phyloP scores from a whole-genome alignment of 305 asterid species.

The Fraxinus albicans region DNA sequence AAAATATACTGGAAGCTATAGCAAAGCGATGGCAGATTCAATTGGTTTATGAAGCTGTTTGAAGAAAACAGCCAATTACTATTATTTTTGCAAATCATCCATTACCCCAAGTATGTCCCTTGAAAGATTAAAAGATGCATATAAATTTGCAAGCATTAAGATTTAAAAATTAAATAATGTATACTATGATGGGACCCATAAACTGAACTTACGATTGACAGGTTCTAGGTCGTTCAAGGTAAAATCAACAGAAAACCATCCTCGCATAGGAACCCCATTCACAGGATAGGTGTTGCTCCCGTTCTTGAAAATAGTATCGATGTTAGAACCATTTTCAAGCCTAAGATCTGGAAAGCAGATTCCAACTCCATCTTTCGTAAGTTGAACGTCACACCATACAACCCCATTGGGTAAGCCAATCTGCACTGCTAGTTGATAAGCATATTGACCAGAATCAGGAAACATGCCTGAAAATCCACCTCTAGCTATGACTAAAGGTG shows the following conservation, averaged over 20 bases:
- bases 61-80: background rate
- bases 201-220: slow-evolving; percentile 44
- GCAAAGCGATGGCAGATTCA: background rate
- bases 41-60: background rate
- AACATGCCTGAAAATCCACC: slow-evolving; percentile 73
- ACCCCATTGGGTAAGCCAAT: slow-evolving; percentile 24
- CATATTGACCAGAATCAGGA: slow-evolving; percentile 51
- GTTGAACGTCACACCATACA: slow-evolving; percentile 67
- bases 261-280: slow-evolving; percentile 41
- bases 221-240: slow-evolving; percentile 34
- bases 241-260: slow-evolving; percentile 61
- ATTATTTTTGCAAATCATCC: background rate
- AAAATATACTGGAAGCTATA: background rate
- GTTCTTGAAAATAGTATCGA: background rate
- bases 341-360: slow-evolving; percentile 53
- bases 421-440: slow-evolving; percentile 28
- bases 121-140: background rate
- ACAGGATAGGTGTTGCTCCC: slow-evolving; percentile 37
- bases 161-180: background rate
- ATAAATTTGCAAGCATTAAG: background rate
- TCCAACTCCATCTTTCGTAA: slow-evolving; percentile 59
- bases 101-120: background rate
- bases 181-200: slow-evolving; percentile 6
- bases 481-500: slow-evolving; percentile 60
- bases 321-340: slow-evolving; percentile 49